Evolutionary conservation across 768 basidiomycete genomes (phyloP).

Genomic region (Pisolithus sp.): DNA sequence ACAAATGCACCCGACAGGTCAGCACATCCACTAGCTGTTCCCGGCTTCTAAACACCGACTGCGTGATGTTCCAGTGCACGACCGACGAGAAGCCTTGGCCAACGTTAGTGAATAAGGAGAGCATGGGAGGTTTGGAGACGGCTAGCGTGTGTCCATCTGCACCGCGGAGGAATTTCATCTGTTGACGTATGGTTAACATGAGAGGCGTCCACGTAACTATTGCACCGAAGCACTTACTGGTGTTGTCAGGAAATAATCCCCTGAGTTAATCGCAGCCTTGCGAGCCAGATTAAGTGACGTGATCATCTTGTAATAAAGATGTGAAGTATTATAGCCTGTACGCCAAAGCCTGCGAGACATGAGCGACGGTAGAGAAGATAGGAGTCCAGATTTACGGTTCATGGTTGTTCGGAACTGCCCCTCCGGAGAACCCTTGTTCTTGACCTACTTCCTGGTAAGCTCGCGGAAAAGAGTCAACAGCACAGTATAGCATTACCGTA

Average conservation of each 20-base stretch:
- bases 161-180: constrained; percentile 43
- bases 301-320: constrained; percentile 43
- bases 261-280: constrained; percentile 40
- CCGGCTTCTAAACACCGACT: constrained; percentile 33
- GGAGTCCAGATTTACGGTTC: constrained; percentile 34
- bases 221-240: constrained; percentile 28
- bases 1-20: constrained; percentile 30
- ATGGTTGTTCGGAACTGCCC: constrained; percentile 40
- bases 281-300: constrained; percentile 47
- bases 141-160: constrained; percentile 35
- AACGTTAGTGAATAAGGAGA: constrained; percentile 46
- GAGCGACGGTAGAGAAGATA: background rate
- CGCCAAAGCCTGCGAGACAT: constrained; percentile 49
- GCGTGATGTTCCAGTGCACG: constrained; percentile 38
- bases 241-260: constrained; percentile 41
- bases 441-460: constrained; percentile 28
- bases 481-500: constrained; percentile 29
- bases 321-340: constrained; percentile 45
- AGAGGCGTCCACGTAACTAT: background rate
- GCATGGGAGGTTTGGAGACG: constrained; percentile 50
- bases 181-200: background rate
- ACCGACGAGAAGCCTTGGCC: constrained; percentile 33
- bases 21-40: constrained; percentile 48
- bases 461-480: background rate
- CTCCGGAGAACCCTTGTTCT: constrained; percentile 45